A percentile compares a stretch with the other conserved stretches of the same genome.
Evolutionary conservation across 768 basidiomycete genomes (phyloP).

Genomic region (Lepiota brunneoincarnata): DNA sequence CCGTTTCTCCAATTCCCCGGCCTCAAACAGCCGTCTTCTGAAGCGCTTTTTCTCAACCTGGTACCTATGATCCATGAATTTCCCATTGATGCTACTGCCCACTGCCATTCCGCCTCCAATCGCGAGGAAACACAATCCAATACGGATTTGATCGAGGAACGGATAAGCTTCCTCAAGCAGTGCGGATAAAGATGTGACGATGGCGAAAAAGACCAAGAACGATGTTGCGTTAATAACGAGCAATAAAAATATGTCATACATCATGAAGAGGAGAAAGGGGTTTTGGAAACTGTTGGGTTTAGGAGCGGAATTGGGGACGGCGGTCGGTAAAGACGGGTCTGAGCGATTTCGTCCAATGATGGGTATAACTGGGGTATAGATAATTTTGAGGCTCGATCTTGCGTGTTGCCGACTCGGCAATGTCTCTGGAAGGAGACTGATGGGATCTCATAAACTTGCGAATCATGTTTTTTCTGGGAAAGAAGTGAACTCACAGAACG

Average conservation of each 20-base stretch:
- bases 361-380: conserved; percentile 8
- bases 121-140: conserved; percentile 78
- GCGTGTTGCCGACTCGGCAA: conserved; percentile 18
- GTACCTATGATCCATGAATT: conserved; percentile 66
- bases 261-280: conserved; percentile 51
- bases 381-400: neutral
- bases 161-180: conserved; percentile 60
- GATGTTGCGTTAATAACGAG: conserved; percentile 49
- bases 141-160: conserved; percentile 53
- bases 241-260: conserved; percentile 52
- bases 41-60: conserved; percentile 31
- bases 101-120: conserved; percentile 72
- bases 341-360: neutral
- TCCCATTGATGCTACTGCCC: conserved; percentile 59
- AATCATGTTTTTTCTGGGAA: neutral
- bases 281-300: conserved; percentile 44
- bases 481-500: conserved; percentile 34
- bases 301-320: conserved; percentile 23
- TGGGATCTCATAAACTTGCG: conserved; percentile 12
- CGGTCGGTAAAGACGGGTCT: conserved; percentile 13
- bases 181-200: conserved; percentile 58
- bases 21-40: conserved; percentile 11
- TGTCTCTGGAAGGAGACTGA: conserved; percentile 51
- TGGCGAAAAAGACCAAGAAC: conserved; percentile 57
- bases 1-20: conserved; percentile 1